Base-by-base conservation (phyloP, 2,329 filamentous ascomycete species). In the Cercospora brassicicola region DNA sequence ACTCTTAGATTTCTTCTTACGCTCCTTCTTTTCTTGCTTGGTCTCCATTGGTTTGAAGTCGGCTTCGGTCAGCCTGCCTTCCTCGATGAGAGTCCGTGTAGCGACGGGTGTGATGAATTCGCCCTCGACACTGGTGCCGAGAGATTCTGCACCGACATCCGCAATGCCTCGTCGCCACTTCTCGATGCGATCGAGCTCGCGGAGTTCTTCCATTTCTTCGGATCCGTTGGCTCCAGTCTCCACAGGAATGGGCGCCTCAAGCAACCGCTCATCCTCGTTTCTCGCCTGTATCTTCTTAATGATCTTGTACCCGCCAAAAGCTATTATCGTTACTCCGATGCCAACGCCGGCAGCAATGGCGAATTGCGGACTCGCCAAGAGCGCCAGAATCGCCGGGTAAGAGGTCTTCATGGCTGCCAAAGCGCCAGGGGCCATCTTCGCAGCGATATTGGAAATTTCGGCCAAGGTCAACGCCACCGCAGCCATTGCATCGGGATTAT, bases 291-390 rank as follows among this genome's bases (percentile, higher is more conserved):
- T 92, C 74, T 89, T 90, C 84, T 97, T 96, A 81, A 99, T 89
- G 78, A 99, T 97, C 82, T 97, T 98, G 87, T 93, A 98, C 4
- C 95, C 94, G 64, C 95, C 95, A 68, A 99, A 92, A 78, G 95
- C 94, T 75, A 99, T 92, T 8, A 98, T 89, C 0, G 95, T 98
- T n/a, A 97, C 90, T 13, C 95, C 95, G 0, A 97, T 89, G 0
- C 91, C 92, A 13, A 97, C 89, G 53, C 94, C 92, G 0, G 92
- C 93, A 3, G 93, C 93, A 74, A 99, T 97, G 71, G 97, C 87
- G 78, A 99, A 99, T 76, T 99, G 93, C 0, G 95, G 95, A 66
- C 91, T 94, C 0, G 92, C 89, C 3, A 99, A 87, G 23, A 99
- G 86, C 0, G 90, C 91, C 74, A 97, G 94, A 20, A 97, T 89